Evolutionary conservation across 2,329 filamentous ascomycete genomes (phyloP), one percentile per base, ranked within the genome.

Genomic region (Aspergillus quadrilineatus): DNA sequence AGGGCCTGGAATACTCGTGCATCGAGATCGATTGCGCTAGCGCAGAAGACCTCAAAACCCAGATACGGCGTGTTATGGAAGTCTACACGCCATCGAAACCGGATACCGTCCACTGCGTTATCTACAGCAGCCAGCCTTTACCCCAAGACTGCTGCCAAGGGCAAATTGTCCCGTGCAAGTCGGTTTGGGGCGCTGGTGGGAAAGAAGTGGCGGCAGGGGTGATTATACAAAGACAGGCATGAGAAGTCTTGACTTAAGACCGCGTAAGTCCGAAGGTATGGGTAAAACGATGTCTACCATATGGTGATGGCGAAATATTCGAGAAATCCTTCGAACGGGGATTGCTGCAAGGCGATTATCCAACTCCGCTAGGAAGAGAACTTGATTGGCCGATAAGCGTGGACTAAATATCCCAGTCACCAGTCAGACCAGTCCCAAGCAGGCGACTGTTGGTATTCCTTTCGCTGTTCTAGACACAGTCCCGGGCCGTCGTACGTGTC

Each of bases 151-250:
- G 53, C 17, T 71, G 67, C 64, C 55, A 60, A 10, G 70, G 69
- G 7, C 76, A 77, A 55, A 61, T 77, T 39, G 61, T 79, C 26
- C 77, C 77, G 8, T 78, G 75, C 62, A 68, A 65, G 56, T 69
- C 69, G 39, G 66, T 78, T 36, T 79, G 75, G 73, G 75, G 74
- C 4, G 53, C 59, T 15, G 57, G 67, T 44, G 75, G 73, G 22
- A 61, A 59, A 46, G 60, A 58, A 53, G 60, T 78, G 53, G 64
- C 64, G 39, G 76, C 73, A 12, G 75, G 66, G 10, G 59, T 76
- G 36, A 63, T 75, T 50, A 41, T 77, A 43, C 70, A 74, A 52
- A 60, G 59, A 37, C 56, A 58, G 34, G 37, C 36, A 17, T 52
- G 34, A 45, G 8, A n/a, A 14, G 6, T 7, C 8, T 48, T 22